A percentile compares a stretch with the other conserved stretches of the same genome.
Evolutionary conservation across 805 yeast genomes (phyloP).

Genomic region (Yamadazyma olivae): DNA sequence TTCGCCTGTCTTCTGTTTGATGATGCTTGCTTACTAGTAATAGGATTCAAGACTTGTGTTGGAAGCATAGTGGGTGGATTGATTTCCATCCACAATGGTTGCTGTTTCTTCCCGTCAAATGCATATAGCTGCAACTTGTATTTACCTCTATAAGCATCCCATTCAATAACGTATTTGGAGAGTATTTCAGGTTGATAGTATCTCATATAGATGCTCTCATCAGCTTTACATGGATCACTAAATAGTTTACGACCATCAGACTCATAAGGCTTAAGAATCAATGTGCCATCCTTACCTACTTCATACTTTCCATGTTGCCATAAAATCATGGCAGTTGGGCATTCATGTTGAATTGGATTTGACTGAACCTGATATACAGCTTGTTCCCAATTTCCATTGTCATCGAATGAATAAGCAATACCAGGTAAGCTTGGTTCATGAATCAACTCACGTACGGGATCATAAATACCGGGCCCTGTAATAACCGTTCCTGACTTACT

Average conservation of each 20-base stretch:
- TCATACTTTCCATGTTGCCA: constrained; percentile 21
- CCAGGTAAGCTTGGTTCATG: constrained; percentile 20
- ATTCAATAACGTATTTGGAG: constrained; percentile 12
- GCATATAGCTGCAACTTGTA: constrained; percentile 14
- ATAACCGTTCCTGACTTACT: constrained; percentile 17
- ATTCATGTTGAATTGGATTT: constrained; percentile 15
- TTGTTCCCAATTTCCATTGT: constrained; percentile 20
- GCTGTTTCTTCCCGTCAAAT: constrained; percentile 16
- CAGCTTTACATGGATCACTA: constrained; percentile 18
- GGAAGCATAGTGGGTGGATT: constrained; percentile 20
- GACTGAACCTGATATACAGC: constrained; percentile 17
- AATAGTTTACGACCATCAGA: constrained; percentile 20
- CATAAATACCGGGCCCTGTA: constrained; percentile 17
- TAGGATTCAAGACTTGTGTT: constrained; percentile 16
- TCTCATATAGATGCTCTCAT: constrained; percentile 16
- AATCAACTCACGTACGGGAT: constrained; percentile 17
- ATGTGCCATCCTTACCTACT: constrained; percentile 8
- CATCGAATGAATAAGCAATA: constrained; percentile 18
- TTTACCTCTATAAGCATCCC: constrained; percentile 15
- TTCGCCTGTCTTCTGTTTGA: constrained; percentile 1
- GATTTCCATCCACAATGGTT: constrained; percentile 19
- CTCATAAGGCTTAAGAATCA: constrained; percentile 12
- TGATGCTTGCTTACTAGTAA: constrained; percentile 8
- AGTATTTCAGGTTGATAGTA: constrained; percentile 14
- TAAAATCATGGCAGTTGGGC: constrained; percentile 16